Evolutionary conservation across 2,329 filamentous ascomycete genomes (phyloP).

Genomic region (Fusarium phyllophilum): DNA sequence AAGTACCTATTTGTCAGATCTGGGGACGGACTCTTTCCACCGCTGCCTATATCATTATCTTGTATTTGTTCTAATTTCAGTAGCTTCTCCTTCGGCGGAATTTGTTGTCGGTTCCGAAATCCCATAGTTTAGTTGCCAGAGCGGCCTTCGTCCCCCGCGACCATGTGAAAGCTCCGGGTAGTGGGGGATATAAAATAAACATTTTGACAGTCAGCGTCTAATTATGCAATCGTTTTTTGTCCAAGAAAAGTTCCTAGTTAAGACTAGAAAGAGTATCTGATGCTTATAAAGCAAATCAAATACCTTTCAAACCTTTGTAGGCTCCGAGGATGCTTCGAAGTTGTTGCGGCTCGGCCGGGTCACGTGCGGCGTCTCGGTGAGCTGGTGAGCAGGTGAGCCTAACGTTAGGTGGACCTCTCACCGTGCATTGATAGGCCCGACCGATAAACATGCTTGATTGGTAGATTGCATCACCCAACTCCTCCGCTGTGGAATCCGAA

Average conservation of each 20-base stretch:
- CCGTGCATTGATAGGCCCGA: conserved; percentile 21
- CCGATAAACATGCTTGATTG: conserved; percentile 34
- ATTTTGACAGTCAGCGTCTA: background rate
- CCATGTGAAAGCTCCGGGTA: conserved; percentile 29
- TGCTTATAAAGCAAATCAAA: background rate
- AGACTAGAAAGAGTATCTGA: background rate
- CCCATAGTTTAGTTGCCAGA: background rate
- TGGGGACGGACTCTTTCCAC: background rate
- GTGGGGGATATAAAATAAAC: background rate
- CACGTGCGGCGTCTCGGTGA: background rate
- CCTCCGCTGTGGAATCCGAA: conserved; percentile 29
- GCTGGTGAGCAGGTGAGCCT: background rate
- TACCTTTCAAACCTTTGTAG: background rate
- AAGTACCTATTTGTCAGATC: background rate
- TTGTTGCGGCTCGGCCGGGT: background rate
- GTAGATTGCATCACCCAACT: conserved; percentile 23
- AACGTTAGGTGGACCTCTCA: background rate
- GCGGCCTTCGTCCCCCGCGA: conserved; percentile 34
- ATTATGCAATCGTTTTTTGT: background rate
- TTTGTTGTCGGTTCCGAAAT: conserved; percentile 1
- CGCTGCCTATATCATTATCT: background rate
- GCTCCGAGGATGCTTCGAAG: background rate
- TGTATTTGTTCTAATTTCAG: background rate
- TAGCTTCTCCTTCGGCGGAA: background rate
- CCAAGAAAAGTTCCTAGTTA: background rate